Evolutionary conservation across 2,329 filamentous ascomycete genomes (phyloP).

Genomic region (Cercospora zeae-maydis): DNA sequence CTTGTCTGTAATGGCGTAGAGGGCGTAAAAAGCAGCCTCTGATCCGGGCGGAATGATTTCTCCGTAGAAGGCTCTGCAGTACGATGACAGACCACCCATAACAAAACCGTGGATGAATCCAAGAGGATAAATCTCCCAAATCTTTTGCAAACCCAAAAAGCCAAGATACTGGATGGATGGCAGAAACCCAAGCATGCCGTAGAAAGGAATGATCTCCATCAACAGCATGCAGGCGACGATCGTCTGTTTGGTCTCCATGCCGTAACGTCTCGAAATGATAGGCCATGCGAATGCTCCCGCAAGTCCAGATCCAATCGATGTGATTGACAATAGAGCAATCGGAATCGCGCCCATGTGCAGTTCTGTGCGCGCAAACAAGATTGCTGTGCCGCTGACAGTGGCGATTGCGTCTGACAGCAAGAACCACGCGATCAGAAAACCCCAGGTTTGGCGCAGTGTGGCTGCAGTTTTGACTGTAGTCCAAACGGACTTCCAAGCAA

Average conservation of each 20-base stretch:
- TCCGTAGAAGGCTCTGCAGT: conserved; percentile 84
- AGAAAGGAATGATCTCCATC: conserved; percentile 85
- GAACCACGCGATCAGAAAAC: conserved; percentile 85
- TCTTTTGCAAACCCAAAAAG: conserved; percentile 74
- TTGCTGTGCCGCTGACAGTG: conserved; percentile 88
- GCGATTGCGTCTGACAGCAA: conserved; percentile 87
- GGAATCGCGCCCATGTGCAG: conserved; percentile 83
- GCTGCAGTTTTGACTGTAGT: conserved; percentile 70
- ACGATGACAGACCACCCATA: conserved; percentile 79
- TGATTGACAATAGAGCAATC: conserved; percentile 82
- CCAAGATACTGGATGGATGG: conserved; percentile 70
- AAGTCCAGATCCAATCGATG: conserved; percentile 80
- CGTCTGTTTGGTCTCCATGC: conserved; percentile 71
- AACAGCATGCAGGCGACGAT: conserved; percentile 79
- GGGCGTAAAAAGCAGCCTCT: conserved; percentile 87
- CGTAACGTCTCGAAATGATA: conserved; percentile 63
- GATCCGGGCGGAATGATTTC: conserved; percentile 87
- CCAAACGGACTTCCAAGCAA: conserved; percentile 79
- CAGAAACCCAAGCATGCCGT: conserved; percentile 79
- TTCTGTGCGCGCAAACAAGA: conserved; percentile 87
- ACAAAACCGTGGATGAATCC: conserved; percentile 84
- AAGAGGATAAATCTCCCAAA: conserved; percentile 90
- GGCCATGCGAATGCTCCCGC: conserved; percentile 85
- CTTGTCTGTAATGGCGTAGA: conserved; percentile 95
- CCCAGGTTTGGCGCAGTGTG: conserved; percentile 64